Evolutionary conservation across 2,329 filamentous ascomycete species (phyloP), one percentile per base, ranked within the genome.

Genomic region (Penicillium sp.): DNA sequence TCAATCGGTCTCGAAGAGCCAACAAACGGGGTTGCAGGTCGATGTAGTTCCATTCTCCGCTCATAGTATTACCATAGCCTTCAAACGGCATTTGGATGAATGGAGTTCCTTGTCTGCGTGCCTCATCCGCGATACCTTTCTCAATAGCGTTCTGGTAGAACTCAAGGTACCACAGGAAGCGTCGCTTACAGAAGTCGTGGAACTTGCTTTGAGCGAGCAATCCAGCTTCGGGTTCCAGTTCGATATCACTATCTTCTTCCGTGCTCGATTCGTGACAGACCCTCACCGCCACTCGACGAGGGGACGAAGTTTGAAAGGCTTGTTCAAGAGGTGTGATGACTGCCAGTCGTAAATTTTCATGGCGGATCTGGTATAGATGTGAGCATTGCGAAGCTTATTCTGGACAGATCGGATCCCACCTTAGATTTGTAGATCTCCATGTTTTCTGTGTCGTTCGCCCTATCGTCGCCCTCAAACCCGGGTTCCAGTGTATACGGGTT

Each of bases 401-500:
- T n/a, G 13, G 8, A n/a, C 19, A 23, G n/a, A n/a, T 29, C 2
- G 17, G 21, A 25, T 45, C 17, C 59, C 73, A 90, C 90, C 84
- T 96, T 97, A 50, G 87, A 85, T 13, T 89, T 82, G 69, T 97
- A 97, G 10, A 85, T 81, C 60, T 84, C 82, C 73, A 93, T 90
- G 58, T 87, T 82, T 73, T 87, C 86, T 75, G 90, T 88, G 72
- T 96, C 91, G 82, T 77, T 9, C 84, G 25, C 17, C 25, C 43
- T 82, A 46, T 88, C 88, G 13, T 87, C 84, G 59, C 89, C 84
- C 72, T 97, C 93, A 67, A 91, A 97, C 6, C 94, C 94, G 1
- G 94, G 94, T 73, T 99, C 94, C 68, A 97, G 97, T 71, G 94
- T 91, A 75, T 96, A 97, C 0, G 93, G 94, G 67, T 97, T 96